Percentiles rank a stretch among this genome's conserved stretches.
Evolutionary conservation across 2,329 filamentous ascomycete genomes (phyloP).

Genomic region (Diaporthe citriasiana): DNA sequence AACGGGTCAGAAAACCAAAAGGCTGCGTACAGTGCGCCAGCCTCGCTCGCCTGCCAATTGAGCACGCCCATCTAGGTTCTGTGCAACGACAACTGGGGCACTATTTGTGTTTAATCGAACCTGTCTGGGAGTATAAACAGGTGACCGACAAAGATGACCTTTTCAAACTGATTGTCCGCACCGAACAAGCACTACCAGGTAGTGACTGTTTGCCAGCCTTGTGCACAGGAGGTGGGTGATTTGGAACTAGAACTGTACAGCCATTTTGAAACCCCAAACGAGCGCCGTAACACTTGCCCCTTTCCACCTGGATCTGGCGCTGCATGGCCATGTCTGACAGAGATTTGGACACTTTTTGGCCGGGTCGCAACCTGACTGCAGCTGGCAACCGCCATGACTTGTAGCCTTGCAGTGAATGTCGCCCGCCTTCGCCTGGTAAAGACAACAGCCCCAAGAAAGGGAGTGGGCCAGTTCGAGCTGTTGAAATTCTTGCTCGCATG

Average conservation of each 20-base stretch:
- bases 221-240: background rate
- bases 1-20: background rate
- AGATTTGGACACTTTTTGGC: background rate
- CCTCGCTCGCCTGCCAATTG: background rate
- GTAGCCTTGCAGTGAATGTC: background rate
- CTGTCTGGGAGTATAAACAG: too few relatives aligned
- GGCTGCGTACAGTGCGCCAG: background rate
- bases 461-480: too few relatives aligned
- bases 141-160: background rate
- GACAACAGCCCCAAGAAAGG: background rate
- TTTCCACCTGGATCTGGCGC: background rate
- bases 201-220: background rate
- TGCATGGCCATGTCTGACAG: background rate
- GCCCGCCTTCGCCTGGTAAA: background rate
- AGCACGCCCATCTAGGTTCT: background rate
- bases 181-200: background rate
- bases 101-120: accelerated
- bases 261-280: background rate
- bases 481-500: background rate
- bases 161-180: background rate
- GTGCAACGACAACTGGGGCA: too few relatives aligned
- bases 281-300: background rate
- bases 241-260: background rate
- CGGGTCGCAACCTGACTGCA: background rate
- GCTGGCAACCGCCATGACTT: background rate